phyloP scores from a whole-genome alignment of 768 basidiomycete genomes.

The Tricholoma bakamatsutake region DNA sequence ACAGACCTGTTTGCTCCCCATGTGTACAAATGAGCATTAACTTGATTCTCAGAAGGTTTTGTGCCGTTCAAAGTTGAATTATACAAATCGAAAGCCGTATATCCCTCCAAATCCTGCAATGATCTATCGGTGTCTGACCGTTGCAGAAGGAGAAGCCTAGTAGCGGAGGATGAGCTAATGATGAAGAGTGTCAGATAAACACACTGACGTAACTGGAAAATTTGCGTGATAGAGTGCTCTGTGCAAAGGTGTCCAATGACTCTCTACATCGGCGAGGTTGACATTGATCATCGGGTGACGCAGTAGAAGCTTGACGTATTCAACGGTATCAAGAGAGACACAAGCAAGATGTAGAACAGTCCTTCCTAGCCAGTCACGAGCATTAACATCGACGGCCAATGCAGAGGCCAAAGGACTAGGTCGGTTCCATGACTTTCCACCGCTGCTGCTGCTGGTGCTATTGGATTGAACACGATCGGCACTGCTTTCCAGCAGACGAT shows the following conservation, averaged over 20 bases:
- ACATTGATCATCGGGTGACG: constrained; percentile 71
- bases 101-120: constrained; percentile 81
- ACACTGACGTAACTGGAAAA: constrained; percentile 56
- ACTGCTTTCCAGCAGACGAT: constrained; percentile 58
- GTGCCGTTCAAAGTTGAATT: constrained; percentile 83
- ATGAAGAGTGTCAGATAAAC: constrained; percentile 3
- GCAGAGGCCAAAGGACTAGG: constrained; percentile 33
- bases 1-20: constrained; percentile 82
- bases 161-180: not conserved
- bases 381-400: constrained; percentile 52
- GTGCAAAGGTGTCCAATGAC: constrained; percentile 89
- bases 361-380: constrained; percentile 63
- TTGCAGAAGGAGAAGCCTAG: constrained; percentile 68
- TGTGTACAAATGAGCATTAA: constrained; percentile 62
- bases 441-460: constrained; percentile 37
- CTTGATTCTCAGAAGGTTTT: constrained; percentile 38
- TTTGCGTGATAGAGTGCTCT: constrained; percentile 80
- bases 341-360: constrained; percentile 84
- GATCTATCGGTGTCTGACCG: constrained; percentile 65
- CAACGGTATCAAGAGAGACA: constrained; percentile 57
- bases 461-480: constrained; percentile 30
- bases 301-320: constrained; percentile 75
- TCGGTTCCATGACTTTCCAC: constrained; percentile 54
- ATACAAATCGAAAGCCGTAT: constrained; percentile 89
- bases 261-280: constrained; percentile 78